Base-by-base conservation (phyloP, 768 basidiomycete species). In the Suillus discolor region DNA sequence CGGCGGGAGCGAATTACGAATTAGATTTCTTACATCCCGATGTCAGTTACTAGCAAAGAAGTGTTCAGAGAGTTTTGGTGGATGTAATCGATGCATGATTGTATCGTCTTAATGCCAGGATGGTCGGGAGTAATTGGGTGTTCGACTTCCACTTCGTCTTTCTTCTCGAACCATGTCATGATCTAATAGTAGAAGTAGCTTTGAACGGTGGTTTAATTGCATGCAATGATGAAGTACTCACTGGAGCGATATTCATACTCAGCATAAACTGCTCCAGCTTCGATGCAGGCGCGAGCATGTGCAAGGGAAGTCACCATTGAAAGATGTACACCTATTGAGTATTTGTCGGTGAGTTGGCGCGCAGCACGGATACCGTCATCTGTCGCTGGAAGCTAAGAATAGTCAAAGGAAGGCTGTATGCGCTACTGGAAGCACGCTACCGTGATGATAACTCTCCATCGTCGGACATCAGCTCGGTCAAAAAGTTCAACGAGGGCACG, bases 241-340 rank as follows among this genome's bases (percentile, higher is more conserved):
- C 89, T 67, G 76, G 75, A 34, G 76, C 78, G 61, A 87, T 81
- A 45, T 82, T 77, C 69, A 89, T 80, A 34, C 82, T 84, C 38
- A 89, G 75, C 57, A 80, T 73, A 6, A n/a, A 77, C 76, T 23
- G 84, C 82, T 3, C 81, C 80, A 8, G 87, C 81, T 68, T 85
- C 84, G 34, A 82, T 81, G 65, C 89, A 89, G 4, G 80, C 79
- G n/a, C 78, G 78, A 6, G 84, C 86, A 65, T 90, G 89, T 39
- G 78, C 69, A n/a, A 88, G 75, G 41, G 78, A 79, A 5, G 85
- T 79, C n/a, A 88, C 87, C 55, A 83, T 69, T 45, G 78, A 79
- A 45, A 90, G 73, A 71, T 88, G 85, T 25, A 83, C 83, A 25
- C 80, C 75, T 38, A 88, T 82, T n/a, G 72, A 71, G 57, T 82